A percentile compares a stretch with the other conserved stretches of the same genome.
phyloP scores from a whole-genome alignment of 2,329 filamentous ascomycete genomes.

The Tolypocladium inflatum region DNA sequence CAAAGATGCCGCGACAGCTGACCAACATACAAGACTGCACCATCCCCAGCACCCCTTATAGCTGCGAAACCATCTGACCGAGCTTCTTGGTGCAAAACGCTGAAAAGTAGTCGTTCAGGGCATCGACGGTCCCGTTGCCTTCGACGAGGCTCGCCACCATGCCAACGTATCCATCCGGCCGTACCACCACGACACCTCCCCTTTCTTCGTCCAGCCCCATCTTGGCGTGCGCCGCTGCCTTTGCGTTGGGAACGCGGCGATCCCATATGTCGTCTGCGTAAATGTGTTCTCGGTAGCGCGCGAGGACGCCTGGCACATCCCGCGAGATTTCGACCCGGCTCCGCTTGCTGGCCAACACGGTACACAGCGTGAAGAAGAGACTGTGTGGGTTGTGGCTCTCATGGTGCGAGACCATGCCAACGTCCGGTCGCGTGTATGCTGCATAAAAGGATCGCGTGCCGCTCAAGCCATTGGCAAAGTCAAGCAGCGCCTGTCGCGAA shows the following conservation, averaged over 20 bases:
- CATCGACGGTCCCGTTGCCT: conserved; percentile 70
- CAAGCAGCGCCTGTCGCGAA: conserved; percentile 54
- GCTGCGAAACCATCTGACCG: conserved; percentile 12
- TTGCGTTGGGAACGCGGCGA: conserved; percentile 56
- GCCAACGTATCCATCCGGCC: conserved; percentile 82
- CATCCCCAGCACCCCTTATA: not conserved
- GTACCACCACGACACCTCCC: conserved; percentile 73
- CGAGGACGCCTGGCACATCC: conserved; percentile 61
- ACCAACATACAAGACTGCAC: no score
- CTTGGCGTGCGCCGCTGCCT: conserved; percentile 74
- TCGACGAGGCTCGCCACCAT: conserved; percentile 65
- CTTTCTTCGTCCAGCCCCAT: conserved; percentile 67
- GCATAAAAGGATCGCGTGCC: conserved; percentile 64
- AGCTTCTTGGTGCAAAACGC: conserved; percentile 58
- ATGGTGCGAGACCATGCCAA: conserved; percentile 58
- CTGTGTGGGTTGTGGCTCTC: conserved; percentile 81
- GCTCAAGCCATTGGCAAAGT: conserved; percentile 57
- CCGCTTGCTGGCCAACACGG: conserved; percentile 61
- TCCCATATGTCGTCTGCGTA: conserved; percentile 82
- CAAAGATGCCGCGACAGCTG: not conserved
- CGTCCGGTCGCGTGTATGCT: conserved; percentile 52
- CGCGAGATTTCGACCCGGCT: conserved; percentile 62
- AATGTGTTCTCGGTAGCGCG: conserved; percentile 69
- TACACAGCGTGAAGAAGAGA: conserved; percentile 69
- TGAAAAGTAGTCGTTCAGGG: conserved; percentile 73